Conservation (phyloP, 352 stramenopile genomes). For the Pythium diclinum region DNA sequence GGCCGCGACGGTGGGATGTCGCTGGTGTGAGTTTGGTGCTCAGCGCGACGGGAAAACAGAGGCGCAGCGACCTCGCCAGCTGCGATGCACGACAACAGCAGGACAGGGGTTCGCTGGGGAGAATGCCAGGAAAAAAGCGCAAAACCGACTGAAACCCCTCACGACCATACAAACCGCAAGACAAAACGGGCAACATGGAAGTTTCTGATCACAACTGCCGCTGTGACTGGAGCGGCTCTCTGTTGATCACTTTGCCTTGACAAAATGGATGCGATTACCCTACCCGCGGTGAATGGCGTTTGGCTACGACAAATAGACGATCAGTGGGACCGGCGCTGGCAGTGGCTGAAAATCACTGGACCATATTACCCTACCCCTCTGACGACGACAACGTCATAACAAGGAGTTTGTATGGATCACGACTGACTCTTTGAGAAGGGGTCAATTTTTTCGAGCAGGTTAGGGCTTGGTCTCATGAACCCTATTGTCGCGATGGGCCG, state of each 20-base stretch:
- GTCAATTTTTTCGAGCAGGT: background rate
- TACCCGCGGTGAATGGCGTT: conserved; percentile 14
- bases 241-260: background rate
- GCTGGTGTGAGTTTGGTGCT: conserved; percentile 8
- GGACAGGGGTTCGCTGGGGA: conserved; percentile 3
- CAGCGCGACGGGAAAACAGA: conserved; percentile 22
- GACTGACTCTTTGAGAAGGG: conserved; percentile 22
- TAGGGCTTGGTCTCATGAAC: background rate
- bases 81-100: conserved; percentile 18
- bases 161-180: conserved; percentile 17
- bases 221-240: background rate
- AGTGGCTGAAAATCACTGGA: background rate
- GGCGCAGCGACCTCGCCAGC: conserved; percentile 10
- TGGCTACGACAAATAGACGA: conserved; percentile 21
- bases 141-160: conserved; percentile 27
- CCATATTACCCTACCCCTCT: conserved; percentile 12
- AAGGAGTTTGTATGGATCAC: conserved; percentile 1
- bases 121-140: conserved; percentile 24
- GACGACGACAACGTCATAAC: conserved; percentile 1
- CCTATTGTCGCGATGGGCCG: background rate
- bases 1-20: conserved; percentile 15
- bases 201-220: conserved; percentile 16
- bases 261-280: conserved; percentile 6
- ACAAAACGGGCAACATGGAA: conserved; percentile 13
- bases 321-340: background rate